phyloP scores from a whole-genome alignment of 768 basidiomycete genomes.

The Hortiboletus flavorubellus region DNA sequence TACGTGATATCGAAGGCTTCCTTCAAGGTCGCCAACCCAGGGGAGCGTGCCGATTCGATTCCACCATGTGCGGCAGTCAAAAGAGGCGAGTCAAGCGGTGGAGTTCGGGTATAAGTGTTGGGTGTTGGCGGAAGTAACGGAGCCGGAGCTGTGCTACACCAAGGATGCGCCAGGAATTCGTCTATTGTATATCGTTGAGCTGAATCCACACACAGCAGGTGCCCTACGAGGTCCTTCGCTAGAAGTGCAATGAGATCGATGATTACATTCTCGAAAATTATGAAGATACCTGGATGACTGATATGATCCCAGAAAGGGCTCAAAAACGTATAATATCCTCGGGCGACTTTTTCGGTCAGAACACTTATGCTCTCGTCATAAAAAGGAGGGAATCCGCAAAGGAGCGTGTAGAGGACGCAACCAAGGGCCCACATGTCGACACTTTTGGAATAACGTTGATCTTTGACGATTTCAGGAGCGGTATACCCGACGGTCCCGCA shows the following conservation, averaged over 20 bases:
- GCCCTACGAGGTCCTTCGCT: constrained; percentile 95
- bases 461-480: constrained; percentile 98
- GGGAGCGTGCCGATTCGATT: constrained; percentile 75
- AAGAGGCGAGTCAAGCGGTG: constrained; percentile 82
- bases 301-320: constrained; percentile 99
- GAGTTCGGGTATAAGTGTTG: constrained; percentile 38
- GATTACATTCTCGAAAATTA: not conserved
- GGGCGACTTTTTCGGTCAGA: constrained; percentile 95
- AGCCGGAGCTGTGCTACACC: constrained; percentile 74
- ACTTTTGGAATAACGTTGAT: constrained; percentile 93
- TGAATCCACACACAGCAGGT: constrained; percentile 94
- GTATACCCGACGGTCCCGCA: constrained; percentile 99
- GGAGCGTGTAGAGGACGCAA: constrained; percentile 96
- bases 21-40: constrained; percentile 88
- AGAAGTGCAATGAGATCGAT: constrained; percentile 13
- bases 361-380: constrained; percentile 99
- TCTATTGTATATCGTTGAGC: constrained; percentile 96
- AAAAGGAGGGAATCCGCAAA: constrained; percentile 97
- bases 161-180: constrained; percentile 94
- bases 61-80: constrained; percentile 77
- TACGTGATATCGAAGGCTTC: constrained; percentile 99
- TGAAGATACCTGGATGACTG: constrained; percentile 60
- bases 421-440: constrained; percentile 99
- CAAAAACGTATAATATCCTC: constrained; percentile 96
- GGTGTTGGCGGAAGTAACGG: constrained; percentile 70